These are phyloP conservation scores for Scenedesmus sp. DNA, from an alignment of 163 green algal species.

Conservation along the genomic window DNA sequence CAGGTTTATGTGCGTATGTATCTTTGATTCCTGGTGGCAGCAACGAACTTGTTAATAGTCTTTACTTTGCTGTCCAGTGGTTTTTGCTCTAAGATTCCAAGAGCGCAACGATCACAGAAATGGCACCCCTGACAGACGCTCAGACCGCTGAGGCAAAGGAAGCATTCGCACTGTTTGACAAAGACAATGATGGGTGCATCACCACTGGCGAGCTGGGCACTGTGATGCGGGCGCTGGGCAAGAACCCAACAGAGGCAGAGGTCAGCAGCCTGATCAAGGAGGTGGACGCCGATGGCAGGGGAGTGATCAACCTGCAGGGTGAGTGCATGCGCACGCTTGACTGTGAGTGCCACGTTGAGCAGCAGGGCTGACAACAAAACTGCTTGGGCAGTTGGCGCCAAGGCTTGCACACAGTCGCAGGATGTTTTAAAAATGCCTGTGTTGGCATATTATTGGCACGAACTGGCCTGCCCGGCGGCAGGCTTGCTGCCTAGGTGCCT, in stretches of 20 bases:
- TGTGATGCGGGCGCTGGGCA: constrained; percentile 77
- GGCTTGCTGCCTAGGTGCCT: not conserved
- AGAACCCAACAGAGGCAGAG: constrained; percentile 72
- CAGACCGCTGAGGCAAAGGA: constrained; percentile 54
- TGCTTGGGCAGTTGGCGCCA: constrained; percentile 35
- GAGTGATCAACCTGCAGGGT: constrained; percentile 50
- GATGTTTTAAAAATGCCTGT: not conserved
- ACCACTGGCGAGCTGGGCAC: constrained; percentile 80
- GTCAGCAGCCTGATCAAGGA: constrained; percentile 32
- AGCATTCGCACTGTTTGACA: constrained; percentile 69
- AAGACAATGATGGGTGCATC: constrained; percentile 73
- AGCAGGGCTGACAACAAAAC: constrained; percentile 11
- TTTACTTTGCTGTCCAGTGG: not conserved
- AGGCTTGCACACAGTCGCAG: not conserved
- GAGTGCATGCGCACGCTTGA: not conserved
- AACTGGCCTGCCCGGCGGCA: not conserved
- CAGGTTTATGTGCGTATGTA: not conserved
- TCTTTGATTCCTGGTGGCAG: not conserved
- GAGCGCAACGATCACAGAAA: not conserved
- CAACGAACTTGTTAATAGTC: not conserved
- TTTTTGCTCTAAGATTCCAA: not conserved
- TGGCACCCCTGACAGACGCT: constrained; percentile 48
- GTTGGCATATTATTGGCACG: not conserved
- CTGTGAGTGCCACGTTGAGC: not conserved
- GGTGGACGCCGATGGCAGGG: constrained; percentile 52